These are phyloP conservation scores for Kluyveromyces sp. DNA, from an alignment of 1,139 yeast genomes.

Conservation along the genomic window DNA sequence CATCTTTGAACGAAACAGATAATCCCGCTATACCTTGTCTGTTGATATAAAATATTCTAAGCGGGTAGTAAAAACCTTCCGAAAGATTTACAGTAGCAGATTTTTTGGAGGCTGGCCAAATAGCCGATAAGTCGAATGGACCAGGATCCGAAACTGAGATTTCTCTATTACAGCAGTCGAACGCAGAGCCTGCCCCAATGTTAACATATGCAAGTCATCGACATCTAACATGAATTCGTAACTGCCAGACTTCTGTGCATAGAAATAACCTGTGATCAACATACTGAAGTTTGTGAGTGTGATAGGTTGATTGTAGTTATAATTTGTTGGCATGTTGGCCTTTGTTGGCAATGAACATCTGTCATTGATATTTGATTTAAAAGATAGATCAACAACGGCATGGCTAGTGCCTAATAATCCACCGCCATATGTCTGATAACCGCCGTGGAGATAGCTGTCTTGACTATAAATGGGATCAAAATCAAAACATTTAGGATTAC, in stretches of 20 bases:
- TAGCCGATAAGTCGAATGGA: slow-evolving; percentile 8
- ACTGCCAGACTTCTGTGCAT: slow-evolving; percentile 9
- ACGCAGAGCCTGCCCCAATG: slow-evolving; percentile 14
- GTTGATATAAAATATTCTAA: slow-evolving; percentile 14
- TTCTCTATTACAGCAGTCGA: slow-evolving; percentile 9
- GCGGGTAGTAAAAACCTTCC: slow-evolving; percentile 14
- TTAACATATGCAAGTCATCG: slow-evolving; percentile 12
- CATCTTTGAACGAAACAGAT: slow-evolving; percentile 9
- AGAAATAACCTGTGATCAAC: slow-evolving; percentile 12
- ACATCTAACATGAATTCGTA: slow-evolving; percentile 8
- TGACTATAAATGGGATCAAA: slow-evolving; percentile 4
- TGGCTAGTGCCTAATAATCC: slow-evolving; percentile 7
- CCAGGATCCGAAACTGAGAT: slow-evolving; percentile 6
- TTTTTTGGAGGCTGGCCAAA: slow-evolving; percentile 3
- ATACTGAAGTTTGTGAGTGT: slow-evolving; percentile 12
- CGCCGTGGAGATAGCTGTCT: slow-evolving; percentile 11
- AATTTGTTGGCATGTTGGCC: slow-evolving; percentile 8
- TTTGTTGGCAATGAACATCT: background rate
- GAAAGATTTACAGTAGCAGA: slow-evolving; percentile 4
- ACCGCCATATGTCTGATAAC: slow-evolving; percentile 10
- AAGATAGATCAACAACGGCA: slow-evolving; percentile 12
- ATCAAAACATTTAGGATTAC: background rate
- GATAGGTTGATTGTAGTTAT: slow-evolving; percentile 6
- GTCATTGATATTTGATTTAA: slow-evolving; percentile 2
- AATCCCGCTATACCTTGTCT: slow-evolving; percentile 11